Base-by-base conservation (phyloP, 2,329 filamentous ascomycete species). In the Immersiporthe knoxdaviesiana region DNA sequence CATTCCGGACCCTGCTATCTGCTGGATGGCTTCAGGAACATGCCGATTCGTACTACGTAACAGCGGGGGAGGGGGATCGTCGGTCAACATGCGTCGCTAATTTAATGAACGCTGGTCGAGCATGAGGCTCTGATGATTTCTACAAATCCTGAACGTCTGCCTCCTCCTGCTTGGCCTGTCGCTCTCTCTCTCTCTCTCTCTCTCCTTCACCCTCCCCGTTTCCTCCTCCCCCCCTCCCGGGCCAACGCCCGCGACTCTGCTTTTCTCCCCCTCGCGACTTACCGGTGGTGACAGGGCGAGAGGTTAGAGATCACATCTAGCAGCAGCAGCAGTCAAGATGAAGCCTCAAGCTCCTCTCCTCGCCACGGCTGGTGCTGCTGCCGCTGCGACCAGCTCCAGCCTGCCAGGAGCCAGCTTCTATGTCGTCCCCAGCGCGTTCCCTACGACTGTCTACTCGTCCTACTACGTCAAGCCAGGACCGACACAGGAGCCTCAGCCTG, bases 371-470 rank as follows among this genome's bases (percentile, higher is more conserved):
- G 39, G 62, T 6, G 56, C 21, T 6, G 56, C 21, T 32, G 65
- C 27, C 21, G 64, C 60, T 63, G 63, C 64, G 27, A 65, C 70
- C 16, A 65, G 58, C 32, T 63, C 66, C 47, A 65, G 65, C 32
- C 67, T 78, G 5, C 81, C 81, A 3, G 81, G 79, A 6, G 72
- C 72, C 8, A 67, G 77, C 44, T 78, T 77, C 5, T 83, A 78
- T 69, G 78, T 80, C 24, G 82, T 83, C 12, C 79, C 82, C 0
- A 77, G 81, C 12, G 83, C 81, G 4, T 86, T 86, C 69, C 85
- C 84, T 7, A 85, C 84, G 0, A 80, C 80, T 5, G 81, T 80
- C 11, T 87, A 85, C 74, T 79, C 81, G 37, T 84, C 79, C 66
- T 87, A 87, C 73, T 83, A 84, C 72, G 76, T 78, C 59, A 73